Conservation (phyloP, 768 basidiomycete genomes). For the Lentinula boryana region DNA sequence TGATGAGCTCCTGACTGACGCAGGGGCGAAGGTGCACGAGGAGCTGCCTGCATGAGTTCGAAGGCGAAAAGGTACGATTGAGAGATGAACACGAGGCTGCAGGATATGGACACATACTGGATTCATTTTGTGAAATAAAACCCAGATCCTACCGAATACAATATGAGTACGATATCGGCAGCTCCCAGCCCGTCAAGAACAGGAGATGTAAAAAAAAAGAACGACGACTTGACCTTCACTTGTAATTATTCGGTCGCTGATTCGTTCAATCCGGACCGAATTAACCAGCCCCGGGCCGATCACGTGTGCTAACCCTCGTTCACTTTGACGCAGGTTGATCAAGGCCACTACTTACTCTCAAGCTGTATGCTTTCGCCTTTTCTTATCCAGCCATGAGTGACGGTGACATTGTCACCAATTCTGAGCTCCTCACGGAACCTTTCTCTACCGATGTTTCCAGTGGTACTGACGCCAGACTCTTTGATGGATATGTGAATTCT, state of each 20-base stretch:
- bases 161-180: too few species aligned
- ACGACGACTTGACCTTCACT: background rate
- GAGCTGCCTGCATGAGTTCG: background rate
- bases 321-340: background rate
- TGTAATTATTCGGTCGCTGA: background rate
- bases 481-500: slow-evolving; percentile 47
- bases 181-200: background rate
- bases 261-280: background rate
- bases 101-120: background rate
- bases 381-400: background rate
- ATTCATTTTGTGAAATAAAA: background rate
- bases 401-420: background rate
- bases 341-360: background rate
- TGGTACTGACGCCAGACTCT: slow-evolving; percentile 35
- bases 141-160: background rate
- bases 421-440: background rate
- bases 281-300: background rate
- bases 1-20: background rate
- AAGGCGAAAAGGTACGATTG: background rate
- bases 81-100: background rate
- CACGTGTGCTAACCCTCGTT: background rate
- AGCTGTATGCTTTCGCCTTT: background rate
- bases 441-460: slow-evolving; percentile 27
- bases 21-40: background rate
- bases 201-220: background rate